Base-by-base conservation (phyloP, 202 grass and related monocot species). In the Carex sylvatica region DNA sequence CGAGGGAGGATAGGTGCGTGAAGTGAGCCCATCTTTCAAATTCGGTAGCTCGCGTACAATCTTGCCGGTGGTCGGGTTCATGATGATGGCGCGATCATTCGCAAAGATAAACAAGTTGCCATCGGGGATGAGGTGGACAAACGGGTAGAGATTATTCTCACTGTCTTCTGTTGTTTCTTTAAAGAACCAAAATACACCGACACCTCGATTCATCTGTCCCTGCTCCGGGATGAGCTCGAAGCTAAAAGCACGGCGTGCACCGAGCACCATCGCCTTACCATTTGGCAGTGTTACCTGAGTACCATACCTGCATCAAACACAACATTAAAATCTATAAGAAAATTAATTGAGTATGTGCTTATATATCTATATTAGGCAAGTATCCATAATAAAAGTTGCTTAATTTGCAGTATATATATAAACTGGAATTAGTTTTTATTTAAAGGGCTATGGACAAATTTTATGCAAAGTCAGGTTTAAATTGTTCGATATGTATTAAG, bases 121-220 rank as follows among this genome's bases (percentile, higher is more conserved):
- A 23, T 94, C 89, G 35, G 95, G 91, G 33, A 86, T 85, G 86
- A 98, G 92, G 90, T 98, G 90, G 26, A 95, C 92, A 77, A 95
- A 98, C 2, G 95, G 95, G 89, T 95, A 98, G 53, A 98, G 95
- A 81, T 98, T 98, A 86, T 98, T 98, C 87, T 98, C 95, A 0
- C 79, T 76, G 53, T 90, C 84, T 61, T 98, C 92, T 46, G 92
- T 93, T 42, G 91, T 95, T 11, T 98, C 78, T 19, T 70, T 68
- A 7, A 98, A 66, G 59, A 98, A 80, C 0, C 60, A 69, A 51
- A 98, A 30, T 51, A 26, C 30, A 36, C 55, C n/a, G 23, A 89
- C 81, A 13, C 36, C 69, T 10, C 5, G 4, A 82, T 98, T 98
- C 9, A 18, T 35, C 6, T 83, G 6, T 9, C 92, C 91, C 0